phyloP scores from a whole-genome alignment of 176 grass and related monocot species.

The Thalia dealbata region DNA sequence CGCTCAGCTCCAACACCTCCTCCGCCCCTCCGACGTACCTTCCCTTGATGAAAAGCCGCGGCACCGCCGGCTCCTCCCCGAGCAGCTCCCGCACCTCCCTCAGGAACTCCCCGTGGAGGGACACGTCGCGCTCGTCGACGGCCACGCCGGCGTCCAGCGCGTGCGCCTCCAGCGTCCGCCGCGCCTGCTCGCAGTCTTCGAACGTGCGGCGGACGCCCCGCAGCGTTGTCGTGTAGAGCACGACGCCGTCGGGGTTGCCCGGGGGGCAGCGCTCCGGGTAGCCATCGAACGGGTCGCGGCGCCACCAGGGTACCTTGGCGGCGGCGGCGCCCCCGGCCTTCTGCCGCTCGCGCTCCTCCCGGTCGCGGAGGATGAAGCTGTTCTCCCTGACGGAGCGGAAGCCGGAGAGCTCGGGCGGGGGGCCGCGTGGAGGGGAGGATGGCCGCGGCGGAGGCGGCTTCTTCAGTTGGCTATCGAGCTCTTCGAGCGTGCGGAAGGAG shows the following conservation, averaged over 20 bases:
- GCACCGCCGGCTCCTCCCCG: constrained; percentile 41
- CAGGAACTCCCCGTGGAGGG: constrained; percentile 63
- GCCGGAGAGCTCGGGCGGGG: constrained; percentile 38
- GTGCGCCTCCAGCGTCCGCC: constrained; percentile 48
- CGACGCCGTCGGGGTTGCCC: constrained; percentile 55
- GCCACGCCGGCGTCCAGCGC: constrained; percentile 30
- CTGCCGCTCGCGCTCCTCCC: constrained; percentile 30
- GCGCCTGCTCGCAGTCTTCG: constrained; percentile 75
- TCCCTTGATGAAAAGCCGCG: constrained; percentile 61
- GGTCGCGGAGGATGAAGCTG: constrained; percentile 71
- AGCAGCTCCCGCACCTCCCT: constrained; percentile 66
- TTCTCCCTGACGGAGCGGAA: constrained; percentile 59
- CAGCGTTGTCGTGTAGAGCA: constrained; percentile 90
- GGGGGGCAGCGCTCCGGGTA: constrained; percentile 55
- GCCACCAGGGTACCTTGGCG: constrained; percentile 30
- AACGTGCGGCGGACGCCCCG: constrained; percentile 82
- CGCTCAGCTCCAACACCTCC: constrained; percentile 34
- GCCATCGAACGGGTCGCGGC: constrained; percentile 63
- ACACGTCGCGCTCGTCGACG: constrained; percentile 73
- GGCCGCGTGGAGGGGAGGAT: not conserved
- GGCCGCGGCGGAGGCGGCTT: constrained; percentile 8
- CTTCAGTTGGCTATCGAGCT: not conserved
- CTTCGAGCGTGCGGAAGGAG: constrained; percentile 4
- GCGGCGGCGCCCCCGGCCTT: not conserved
- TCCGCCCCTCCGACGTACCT: constrained; percentile 74